Percentiles rank a stretch among this genome's conserved stretches.
These are phyloP conservation scores for Debaryomyces sp. DNA, from an alignment of 1,139 yeast genomes.

Conservation along the genomic window DNA sequence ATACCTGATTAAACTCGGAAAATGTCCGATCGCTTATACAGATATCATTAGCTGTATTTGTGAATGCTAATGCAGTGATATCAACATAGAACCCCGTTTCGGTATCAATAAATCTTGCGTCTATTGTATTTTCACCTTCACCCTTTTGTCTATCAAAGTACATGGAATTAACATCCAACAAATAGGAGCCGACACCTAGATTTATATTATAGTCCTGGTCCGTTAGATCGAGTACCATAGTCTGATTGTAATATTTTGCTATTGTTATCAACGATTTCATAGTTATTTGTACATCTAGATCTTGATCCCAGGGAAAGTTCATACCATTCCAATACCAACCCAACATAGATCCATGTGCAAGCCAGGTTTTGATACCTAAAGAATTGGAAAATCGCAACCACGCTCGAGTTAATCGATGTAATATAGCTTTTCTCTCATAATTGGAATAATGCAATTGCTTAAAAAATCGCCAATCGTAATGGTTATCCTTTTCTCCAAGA, in stretches of 20 bases:
- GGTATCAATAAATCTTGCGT: constrained; percentile 62
- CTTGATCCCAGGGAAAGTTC: constrained; percentile 65
- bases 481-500: constrained; percentile 14
- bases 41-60: constrained; percentile 23
- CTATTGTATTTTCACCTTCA: constrained; percentile 53
- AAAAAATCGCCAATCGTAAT: constrained; percentile 32
- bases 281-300: constrained; percentile 59
- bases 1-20: constrained; percentile 31
- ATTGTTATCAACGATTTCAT: constrained; percentile 41
- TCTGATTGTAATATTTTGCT: constrained; percentile 47
- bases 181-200: constrained; percentile 47
- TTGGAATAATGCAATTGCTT: constrained; percentile 23
- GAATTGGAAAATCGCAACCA: constrained; percentile 55
- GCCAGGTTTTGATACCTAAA: constrained; percentile 51
- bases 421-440: constrained; percentile 42
- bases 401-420: constrained; percentile 53
- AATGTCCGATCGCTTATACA: constrained; percentile 15
- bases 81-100: constrained; percentile 60
- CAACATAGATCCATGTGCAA: constrained; percentile 62
- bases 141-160: constrained; percentile 35
- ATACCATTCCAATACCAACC: constrained; percentile 68
- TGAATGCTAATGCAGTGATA: constrained; percentile 51
- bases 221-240: constrained; percentile 46
- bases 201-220: constrained; percentile 28
- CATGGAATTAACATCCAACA: constrained; percentile 55